Conservation (phyloP, 768 basidiomycete genomes). For the Gloeostereum incarnatum region DNA sequence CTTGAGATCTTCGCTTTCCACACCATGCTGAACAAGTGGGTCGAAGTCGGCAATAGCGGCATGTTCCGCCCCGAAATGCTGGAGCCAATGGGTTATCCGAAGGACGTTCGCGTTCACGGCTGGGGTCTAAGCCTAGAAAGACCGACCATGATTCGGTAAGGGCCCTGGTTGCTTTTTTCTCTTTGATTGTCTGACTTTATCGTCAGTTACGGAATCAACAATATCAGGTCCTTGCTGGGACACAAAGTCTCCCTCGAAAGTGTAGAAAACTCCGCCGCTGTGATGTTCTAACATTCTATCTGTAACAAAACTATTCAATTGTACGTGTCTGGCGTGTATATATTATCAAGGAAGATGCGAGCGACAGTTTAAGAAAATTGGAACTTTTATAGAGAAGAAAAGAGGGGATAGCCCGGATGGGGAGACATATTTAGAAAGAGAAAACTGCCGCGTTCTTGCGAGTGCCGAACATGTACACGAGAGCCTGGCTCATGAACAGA, state of each 20-base stretch:
- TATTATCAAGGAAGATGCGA: background rate
- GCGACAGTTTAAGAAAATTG: background rate
- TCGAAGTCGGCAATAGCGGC: conserved; percentile 97
- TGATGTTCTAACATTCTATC: conserved; percentile 58
- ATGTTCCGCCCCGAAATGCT: conserved; percentile 99
- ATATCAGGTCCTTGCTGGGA: conserved; percentile 93
- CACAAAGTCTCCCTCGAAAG: conserved; percentile 92
- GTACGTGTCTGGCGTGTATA: background rate
- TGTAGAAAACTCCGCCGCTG: conserved; percentile 84
- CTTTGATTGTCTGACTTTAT: background rate
- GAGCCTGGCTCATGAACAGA: conserved; percentile 78
- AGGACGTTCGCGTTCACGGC: conserved; percentile 92
- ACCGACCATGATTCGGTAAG: conserved; percentile 97
- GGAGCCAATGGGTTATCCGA: conserved; percentile 97
- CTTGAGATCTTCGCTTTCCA: conserved; percentile 99
- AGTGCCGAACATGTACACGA: conserved; percentile 81
- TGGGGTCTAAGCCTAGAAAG: conserved; percentile 94
- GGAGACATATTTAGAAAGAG: conserved; percentile 49
- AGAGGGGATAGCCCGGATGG: background rate
- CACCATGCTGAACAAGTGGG: conserved; percentile 87
- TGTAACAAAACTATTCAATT: background rate
- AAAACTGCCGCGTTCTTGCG: conserved; percentile 82
- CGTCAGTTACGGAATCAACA: conserved; percentile 93
- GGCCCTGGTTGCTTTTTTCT: conserved; percentile 4
- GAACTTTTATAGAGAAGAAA: background rate